Evolutionary conservation across 2,329 filamentous ascomycete species (phyloP).

Genomic region (Fusarium bactridioides): DNA sequence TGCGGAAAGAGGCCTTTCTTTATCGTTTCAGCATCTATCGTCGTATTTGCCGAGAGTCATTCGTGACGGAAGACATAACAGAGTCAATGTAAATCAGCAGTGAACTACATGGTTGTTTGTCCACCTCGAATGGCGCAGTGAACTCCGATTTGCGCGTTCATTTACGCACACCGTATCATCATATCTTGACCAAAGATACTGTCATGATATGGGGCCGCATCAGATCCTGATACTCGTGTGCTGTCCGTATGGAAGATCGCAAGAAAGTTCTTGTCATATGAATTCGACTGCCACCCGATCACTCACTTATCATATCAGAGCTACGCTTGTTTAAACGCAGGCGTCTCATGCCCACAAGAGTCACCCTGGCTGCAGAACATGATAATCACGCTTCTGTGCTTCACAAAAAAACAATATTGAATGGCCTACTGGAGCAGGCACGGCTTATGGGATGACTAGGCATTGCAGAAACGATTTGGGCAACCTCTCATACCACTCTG

Average conservation of each 20-base stretch:
- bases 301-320: background rate
- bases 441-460: background rate
- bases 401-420: background rate
- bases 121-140: background rate
- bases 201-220: background rate
- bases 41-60: background rate
- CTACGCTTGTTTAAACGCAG: background rate
- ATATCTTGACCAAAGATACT: background rate
- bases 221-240: slow-evolving; percentile 11
- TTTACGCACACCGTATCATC: background rate
- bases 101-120: background rate
- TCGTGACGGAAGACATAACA: slow-evolving; percentile 1
- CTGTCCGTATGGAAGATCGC: slow-evolving; percentile 3
- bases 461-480: slow-evolving; percentile 3
- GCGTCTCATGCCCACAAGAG: slow-evolving; percentile 4
- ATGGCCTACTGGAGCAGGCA: background rate
- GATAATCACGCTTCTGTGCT: background rate
- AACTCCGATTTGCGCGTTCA: background rate
- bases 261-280: slow-evolving; percentile 31
- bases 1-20: background rate
- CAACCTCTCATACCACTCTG: slow-evolving; percentile 2
- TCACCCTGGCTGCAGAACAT: background rate
- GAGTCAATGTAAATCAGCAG: slow-evolving; percentile 1
- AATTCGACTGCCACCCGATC: slow-evolving; percentile 1
- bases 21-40: background rate